These are phyloP conservation scores for Ophiostoma sp. DNA, from an alignment of 2,329 filamentous ascomycete genomes.

Conservation along the genomic window DNA sequence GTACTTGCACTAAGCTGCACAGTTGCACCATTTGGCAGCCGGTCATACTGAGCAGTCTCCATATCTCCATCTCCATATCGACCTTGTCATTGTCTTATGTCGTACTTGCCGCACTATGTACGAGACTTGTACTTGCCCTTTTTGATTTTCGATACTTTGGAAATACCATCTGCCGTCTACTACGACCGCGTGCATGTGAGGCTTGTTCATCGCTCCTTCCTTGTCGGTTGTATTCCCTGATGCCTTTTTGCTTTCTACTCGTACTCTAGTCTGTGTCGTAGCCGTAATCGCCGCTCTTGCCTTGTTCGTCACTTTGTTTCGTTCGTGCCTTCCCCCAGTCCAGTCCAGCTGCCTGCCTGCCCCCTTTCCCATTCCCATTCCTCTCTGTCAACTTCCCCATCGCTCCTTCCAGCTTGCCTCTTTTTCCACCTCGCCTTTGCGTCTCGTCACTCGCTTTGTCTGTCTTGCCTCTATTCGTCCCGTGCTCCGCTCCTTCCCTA, in stretches of 20 bases:
- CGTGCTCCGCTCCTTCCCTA: constrained; percentile 23
- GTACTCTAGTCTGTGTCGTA: not conserved
- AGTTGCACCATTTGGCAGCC: too few relatives aligned
- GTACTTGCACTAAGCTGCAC: not conserved
- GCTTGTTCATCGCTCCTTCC: constrained; percentile 11
- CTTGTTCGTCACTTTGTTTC: constrained; percentile 6
- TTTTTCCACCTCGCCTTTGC: constrained; percentile 32
- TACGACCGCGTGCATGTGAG: constrained; percentile 10
- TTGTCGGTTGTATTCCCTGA: constrained; percentile 12
- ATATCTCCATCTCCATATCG: not conserved
- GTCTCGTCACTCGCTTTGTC: constrained; percentile 19
- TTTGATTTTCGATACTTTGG: not conserved
- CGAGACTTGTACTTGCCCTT: constrained; percentile 13
- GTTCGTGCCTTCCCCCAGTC: constrained; percentile 20
- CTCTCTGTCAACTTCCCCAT: constrained; percentile 4
- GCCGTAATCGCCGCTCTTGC: not conserved
- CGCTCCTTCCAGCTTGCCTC: constrained; percentile 26
- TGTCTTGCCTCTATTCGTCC: not conserved
- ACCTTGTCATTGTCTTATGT: constrained; percentile 1
- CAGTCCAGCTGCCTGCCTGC: constrained; percentile 22
- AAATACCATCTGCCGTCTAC: constrained; percentile 2
- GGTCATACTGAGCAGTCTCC: not conserved
- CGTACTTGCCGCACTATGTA: constrained; percentile 5
- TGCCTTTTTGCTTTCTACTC: not conserved
- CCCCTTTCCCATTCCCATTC: constrained; percentile 6